These are phyloP conservation scores for Talaromyces verruculosus DNA, from an alignment of 2,329 filamentous ascomycete genomes.

Conservation along the genomic window DNA sequence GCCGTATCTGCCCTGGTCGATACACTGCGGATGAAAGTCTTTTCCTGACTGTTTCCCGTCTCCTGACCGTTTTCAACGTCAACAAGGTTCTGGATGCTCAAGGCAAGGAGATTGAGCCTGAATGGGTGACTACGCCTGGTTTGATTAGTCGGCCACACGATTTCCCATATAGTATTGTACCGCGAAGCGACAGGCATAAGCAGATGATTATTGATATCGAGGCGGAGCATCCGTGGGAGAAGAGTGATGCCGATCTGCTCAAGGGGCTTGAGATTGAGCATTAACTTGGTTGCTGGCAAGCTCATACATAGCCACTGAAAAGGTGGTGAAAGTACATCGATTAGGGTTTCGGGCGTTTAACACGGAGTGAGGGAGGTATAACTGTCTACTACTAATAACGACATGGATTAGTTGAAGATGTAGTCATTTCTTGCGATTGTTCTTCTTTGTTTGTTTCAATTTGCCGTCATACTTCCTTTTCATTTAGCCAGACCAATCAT, in stretches of 20 bases:
- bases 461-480: neutral
- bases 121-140: conserved; percentile 36
- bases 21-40: conserved; percentile 43
- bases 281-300: neutral
- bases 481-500: neutral
- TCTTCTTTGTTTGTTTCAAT: neutral
- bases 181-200: conserved; percentile 35
- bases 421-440: neutral
- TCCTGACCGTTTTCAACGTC: conserved; percentile 51
- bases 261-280: neutral
- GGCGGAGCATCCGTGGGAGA: conserved; percentile 39
- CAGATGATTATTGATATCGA: conserved; percentile 36
- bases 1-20: conserved; percentile 44
- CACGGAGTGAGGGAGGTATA: neutral
- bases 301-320: neutral
- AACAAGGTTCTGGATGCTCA: conserved; percentile 35
- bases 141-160: conserved; percentile 38
- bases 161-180: conserved; percentile 38
- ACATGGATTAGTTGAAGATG: neutral
- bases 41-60: conserved; percentile 44
- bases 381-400: neutral
- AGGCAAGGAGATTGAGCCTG: conserved; percentile 39
- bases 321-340: neutral
- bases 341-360: neutral
- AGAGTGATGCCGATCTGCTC: conserved; percentile 35